Percentiles rank a stretch among this genome's conserved stretches.
Evolutionary conservation across 2,329 filamentous ascomycete genomes (phyloP).

Genomic region (Epichloe sylvatica): DNA sequence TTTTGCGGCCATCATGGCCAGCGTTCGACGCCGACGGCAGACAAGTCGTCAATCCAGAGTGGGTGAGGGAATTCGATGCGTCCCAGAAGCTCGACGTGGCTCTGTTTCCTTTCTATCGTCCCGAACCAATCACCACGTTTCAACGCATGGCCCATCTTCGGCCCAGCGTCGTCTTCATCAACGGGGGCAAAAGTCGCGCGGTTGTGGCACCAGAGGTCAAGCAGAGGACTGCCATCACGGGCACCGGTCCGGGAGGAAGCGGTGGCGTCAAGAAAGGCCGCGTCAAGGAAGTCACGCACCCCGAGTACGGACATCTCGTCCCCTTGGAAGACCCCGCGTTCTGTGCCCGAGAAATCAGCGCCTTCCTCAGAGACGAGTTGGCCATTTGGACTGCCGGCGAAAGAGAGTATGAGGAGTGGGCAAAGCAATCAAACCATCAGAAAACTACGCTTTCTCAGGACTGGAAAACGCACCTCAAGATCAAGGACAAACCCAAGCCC

Average conservation of each 20-base stretch:
- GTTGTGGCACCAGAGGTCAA: conserved; percentile 34
- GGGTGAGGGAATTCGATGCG: conserved; percentile 32
- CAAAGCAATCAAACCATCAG: conserved; percentile 30
- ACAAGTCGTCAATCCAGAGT: conserved; percentile 24
- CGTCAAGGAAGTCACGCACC: conserved; percentile 51
- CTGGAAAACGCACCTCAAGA: conserved; percentile 39
- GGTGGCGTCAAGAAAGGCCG: conserved; percentile 49
- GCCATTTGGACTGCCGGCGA: conserved; percentile 43
- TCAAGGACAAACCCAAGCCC: conserved; percentile 10
- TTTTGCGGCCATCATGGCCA: conserved; percentile 46
- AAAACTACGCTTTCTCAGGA: conserved; percentile 39
- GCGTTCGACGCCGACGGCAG: conserved; percentile 25
- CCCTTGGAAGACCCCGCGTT: conserved; percentile 63
- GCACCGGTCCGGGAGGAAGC: conserved; percentile 51
- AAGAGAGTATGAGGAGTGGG: conserved; percentile 42
- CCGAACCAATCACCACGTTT: conserved; percentile 46
- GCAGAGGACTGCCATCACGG: conserved; percentile 51
- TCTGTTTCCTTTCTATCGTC: conserved; percentile 49
- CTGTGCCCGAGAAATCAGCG: conserved; percentile 47
- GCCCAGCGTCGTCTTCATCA: conserved; percentile 55
- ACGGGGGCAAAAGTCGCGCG: conserved; percentile 46
- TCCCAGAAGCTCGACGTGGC: conserved; percentile 21
- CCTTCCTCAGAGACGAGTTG: conserved; percentile 45
- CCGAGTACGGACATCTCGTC: conserved; percentile 62
- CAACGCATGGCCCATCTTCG: conserved; percentile 44